Conservation (phyloP, 108 stramenopile genomes). For the Pseudonitzschia pungens region DNA sequence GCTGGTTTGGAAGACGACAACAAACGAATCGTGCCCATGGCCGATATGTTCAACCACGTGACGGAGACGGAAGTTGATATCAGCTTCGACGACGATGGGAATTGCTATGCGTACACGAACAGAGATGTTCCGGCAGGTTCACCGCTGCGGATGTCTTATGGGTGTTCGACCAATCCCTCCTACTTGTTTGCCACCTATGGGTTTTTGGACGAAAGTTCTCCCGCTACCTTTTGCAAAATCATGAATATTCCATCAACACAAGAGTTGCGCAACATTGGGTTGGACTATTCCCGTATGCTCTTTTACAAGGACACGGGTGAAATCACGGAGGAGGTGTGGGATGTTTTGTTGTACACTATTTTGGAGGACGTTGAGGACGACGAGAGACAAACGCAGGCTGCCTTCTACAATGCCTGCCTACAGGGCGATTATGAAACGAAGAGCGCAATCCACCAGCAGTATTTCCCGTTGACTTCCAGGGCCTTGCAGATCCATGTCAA, state of each 20-base stretch:
- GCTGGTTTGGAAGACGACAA: slow-evolving; percentile 46
- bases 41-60: slow-evolving; percentile 58
- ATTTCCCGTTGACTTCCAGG: slow-evolving; percentile 37
- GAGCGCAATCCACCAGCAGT: slow-evolving; percentile 47
- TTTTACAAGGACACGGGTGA: slow-evolving; percentile 60
- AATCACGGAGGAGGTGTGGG: slow-evolving; percentile 53
- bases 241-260: slow-evolving; percentile 31
- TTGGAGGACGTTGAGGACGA: slow-evolving; percentile 27
- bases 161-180: slow-evolving; percentile 56
- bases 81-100: slow-evolving; percentile 45
- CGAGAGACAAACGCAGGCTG: slow-evolving; percentile 23
- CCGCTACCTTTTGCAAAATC: slow-evolving; percentile 56
- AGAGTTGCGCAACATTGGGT: slow-evolving; percentile 46
- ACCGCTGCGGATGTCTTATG: slow-evolving; percentile 49
- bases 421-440: slow-evolving; percentile 52
- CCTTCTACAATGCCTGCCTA: slow-evolving; percentile 54
- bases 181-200: slow-evolving; percentile 57
- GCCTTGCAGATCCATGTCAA: slow-evolving; percentile 25
- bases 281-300: slow-evolving; percentile 35
- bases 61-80: slow-evolving; percentile 39
- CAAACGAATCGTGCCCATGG: slow-evolving; percentile 44
- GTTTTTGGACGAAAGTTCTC: slow-evolving; percentile 42
- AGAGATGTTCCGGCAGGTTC: slow-evolving; percentile 43
- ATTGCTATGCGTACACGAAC: slow-evolving; percentile 39
- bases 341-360: slow-evolving; percentile 46